Evolutionary conservation across 768 basidiomycete genomes (phyloP).

Genomic region (Boletus pseudopeckii): DNA sequence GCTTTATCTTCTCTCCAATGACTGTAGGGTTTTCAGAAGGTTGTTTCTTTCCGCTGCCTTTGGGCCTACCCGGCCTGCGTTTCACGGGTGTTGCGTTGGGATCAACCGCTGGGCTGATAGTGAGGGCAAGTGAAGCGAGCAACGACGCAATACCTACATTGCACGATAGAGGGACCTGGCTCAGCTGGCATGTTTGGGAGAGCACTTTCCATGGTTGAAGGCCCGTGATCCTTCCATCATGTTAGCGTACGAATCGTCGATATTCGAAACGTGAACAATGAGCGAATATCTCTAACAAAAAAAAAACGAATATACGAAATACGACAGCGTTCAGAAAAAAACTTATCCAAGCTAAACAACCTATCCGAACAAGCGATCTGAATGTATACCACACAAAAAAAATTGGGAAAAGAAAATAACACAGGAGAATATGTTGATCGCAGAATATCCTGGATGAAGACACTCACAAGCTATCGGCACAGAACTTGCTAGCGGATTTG

Average conservation of each 20-base stretch:
- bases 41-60: conserved; percentile 75
- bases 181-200: conserved; percentile 28
- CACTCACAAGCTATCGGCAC: conserved; percentile 25
- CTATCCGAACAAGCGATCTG: conserved; percentile 27
- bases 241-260: conserved; percentile 21
- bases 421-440: neutral
- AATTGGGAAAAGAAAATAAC: conserved; percentile 13
- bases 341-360: conserved; percentile 34
- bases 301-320: conserved; percentile 35
- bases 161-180: conserved; percentile 26
- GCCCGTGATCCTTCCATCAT: conserved; percentile 20
- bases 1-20: conserved; percentile 56
- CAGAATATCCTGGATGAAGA: conserved; percentile 13
- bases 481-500: conserved; percentile 20
- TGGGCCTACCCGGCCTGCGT: conserved; percentile 72
- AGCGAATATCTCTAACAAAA: conserved; percentile 31
- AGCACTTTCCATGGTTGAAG: conserved; percentile 22
- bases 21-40: conserved; percentile 36
- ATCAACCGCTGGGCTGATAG: conserved; percentile 20
- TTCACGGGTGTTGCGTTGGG: conserved; percentile 42
- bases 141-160: conserved; percentile 13
- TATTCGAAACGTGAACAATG: conserved; percentile 20
- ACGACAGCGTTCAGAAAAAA: conserved; percentile 23
- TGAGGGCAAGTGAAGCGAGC: conserved; percentile 5
- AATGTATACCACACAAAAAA: conserved; percentile 9